These are phyloP conservation scores for Stemphylium beticola DNA, from an alignment of 2,329 filamentous ascomycete species.

Conservation along the genomic window DNA sequence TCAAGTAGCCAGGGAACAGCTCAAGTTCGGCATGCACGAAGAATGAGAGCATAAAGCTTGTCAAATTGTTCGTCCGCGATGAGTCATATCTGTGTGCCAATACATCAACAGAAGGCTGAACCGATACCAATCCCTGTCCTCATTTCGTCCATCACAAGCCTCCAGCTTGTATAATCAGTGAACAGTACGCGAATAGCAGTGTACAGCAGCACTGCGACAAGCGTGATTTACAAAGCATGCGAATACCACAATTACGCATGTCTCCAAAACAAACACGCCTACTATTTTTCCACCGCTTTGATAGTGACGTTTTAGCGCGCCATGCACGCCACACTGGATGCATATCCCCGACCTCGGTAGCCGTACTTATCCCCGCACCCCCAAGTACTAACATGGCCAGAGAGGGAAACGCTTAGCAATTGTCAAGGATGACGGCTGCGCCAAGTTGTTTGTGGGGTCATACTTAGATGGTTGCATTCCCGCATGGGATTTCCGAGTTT, in stretches of 20 bases:
- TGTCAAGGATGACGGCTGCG: slow-evolving; percentile 19
- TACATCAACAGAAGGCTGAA: background rate
- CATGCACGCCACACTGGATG: background rate
- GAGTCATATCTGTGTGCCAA: background rate
- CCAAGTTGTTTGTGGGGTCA: slow-evolving; percentile 3
- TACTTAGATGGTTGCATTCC: slow-evolving; percentile 1
- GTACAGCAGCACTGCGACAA: background rate
- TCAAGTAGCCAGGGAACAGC: background rate
- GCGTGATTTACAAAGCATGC: background rate
- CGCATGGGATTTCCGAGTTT: background rate
- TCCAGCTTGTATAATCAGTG: background rate
- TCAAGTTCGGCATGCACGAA: background rate
- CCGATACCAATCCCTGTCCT: background rate
- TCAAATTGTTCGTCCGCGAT: background rate
- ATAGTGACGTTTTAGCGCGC: background rate
- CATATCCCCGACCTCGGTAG: slow-evolving; percentile 35
- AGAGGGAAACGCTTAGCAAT: slow-evolving; percentile 34
- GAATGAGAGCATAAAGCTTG: background rate
- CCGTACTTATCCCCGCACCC: slow-evolving; percentile 28
- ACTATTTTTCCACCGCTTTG: background rate
- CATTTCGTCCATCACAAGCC: background rate
- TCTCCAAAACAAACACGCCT: background rate
- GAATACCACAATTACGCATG: background rate
- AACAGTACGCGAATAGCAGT: background rate
- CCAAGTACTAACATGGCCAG: background rate